phyloP scores from a whole-genome alignment of 2,329 filamentous ascomycete genomes.

The Kalmusia sp. region DNA sequence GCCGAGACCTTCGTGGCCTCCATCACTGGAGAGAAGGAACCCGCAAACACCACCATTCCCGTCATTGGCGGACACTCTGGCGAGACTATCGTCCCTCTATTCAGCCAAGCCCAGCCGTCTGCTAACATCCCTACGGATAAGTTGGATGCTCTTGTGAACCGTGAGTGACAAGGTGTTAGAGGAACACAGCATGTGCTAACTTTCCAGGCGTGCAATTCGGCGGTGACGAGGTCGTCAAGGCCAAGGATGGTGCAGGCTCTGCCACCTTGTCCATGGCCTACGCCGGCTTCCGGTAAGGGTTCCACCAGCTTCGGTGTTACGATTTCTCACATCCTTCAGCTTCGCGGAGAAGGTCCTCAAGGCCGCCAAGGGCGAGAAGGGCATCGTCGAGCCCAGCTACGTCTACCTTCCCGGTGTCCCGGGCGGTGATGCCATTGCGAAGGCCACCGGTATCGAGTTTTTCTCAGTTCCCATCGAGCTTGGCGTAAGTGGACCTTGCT shows the following conservation, averaged over 20 bases:
- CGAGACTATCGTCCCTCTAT: conserved; percentile 96
- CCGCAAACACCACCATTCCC: conserved; percentile 82
- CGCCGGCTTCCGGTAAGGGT: conserved; percentile 83
- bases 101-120: conserved; percentile 85
- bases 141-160: conserved; percentile 88
- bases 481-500: conserved; percentile 71
- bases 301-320: not conserved
- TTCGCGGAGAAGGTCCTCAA: conserved; percentile 95
- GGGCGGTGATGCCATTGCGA: conserved; percentile 84
- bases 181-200: conserved; percentile 1
- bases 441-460: conserved; percentile 85
- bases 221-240: conserved; percentile 95
- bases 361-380: conserved; percentile 87
- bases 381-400: conserved; percentile 92
- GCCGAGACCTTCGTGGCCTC: conserved; percentile 95
- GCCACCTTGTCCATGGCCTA: conserved; percentile 95
- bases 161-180: conserved; percentile 53
- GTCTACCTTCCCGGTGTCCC: conserved; percentile 91
- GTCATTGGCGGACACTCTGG: conserved; percentile 98
- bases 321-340: conserved; percentile 53
- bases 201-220: conserved; percentile 83
- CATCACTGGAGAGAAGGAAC: conserved; percentile 81
- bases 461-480: conserved; percentile 97
- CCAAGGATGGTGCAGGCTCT: conserved; percentile 89
- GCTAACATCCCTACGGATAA: conserved; percentile 87